These are phyloP conservation scores for Boehmeria nivea DNA, from an alignment of 306 rosid genomes.

Conservation along the genomic window DNA sequence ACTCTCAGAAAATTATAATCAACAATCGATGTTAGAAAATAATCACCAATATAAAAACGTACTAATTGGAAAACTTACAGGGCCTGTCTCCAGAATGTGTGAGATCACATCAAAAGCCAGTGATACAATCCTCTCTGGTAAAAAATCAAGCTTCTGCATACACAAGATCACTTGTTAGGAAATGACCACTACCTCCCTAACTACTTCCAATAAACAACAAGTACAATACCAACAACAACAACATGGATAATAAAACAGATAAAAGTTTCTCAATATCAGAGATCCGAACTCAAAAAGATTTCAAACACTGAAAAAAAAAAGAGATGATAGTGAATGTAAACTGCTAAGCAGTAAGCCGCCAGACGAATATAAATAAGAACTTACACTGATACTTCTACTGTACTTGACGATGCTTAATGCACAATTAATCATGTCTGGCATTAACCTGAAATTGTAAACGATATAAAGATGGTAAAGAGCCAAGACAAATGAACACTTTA, in stretches of 20 bases:
- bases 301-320: too few species aligned
- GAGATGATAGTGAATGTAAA: too few species aligned
- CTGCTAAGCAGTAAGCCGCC: too few species aligned
- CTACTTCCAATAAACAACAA: not conserved
- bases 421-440: constrained; percentile 68
- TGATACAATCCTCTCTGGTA: constrained; percentile 71
- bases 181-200: not conserved
- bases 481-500: constrained; percentile 12
- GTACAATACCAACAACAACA: not conserved
- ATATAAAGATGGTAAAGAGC: constrained; percentile 15
- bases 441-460: constrained; percentile 58
- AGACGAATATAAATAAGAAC: constrained; percentile 18
- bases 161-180: constrained; percentile 21
- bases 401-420: constrained; percentile 54
- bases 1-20: not conserved
- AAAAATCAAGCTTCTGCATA: constrained; percentile 62
- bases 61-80: constrained; percentile 39
- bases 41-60: constrained; percentile 2
- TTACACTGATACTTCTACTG: constrained; percentile 55
- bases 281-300: not conserved
- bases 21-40: not conserved
- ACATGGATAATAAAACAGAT: not conserved
- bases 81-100: constrained; percentile 81
- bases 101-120: constrained; percentile 77
- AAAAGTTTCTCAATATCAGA: not conserved